Conservation (phyloP, 2,329 filamentous ascomycete genomes). For the Delphinella strobiligena region DNA sequence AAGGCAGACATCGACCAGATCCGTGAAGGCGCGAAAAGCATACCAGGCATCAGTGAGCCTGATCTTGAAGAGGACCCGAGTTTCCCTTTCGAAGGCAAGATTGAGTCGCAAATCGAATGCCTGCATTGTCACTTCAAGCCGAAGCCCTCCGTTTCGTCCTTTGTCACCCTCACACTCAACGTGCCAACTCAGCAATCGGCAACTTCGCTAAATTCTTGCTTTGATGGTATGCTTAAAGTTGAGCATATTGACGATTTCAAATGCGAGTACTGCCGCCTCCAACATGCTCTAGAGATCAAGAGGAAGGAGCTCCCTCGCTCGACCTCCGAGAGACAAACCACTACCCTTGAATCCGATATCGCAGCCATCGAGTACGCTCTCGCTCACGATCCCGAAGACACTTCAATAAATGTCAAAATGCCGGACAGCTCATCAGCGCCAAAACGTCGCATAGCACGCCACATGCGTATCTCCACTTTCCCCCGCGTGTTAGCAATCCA, state of each 20-base stretch:
- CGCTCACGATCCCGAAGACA: slow-evolving; percentile 67
- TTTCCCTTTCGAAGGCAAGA: slow-evolving; percentile 83
- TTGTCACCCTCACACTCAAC: slow-evolving; percentile 83
- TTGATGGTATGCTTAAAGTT: slow-evolving; percentile 87
- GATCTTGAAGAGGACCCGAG: slow-evolving; percentile 42
- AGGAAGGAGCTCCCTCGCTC: slow-evolving; percentile 34
- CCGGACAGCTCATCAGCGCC: slow-evolving; percentile 66
- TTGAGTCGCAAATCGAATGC: slow-evolving; percentile 93
- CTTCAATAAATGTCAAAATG: slow-evolving; percentile 59
- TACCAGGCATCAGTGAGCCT: slow-evolving; percentile 10
- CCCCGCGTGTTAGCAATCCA: slow-evolving; percentile 87
- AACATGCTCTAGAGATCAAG: slow-evolving; percentile 56
- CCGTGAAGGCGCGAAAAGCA: slow-evolving; percentile 2
- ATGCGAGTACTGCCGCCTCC: slow-evolving; percentile 83
- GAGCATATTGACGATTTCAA: slow-evolving; percentile 96
- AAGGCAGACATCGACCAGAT: slow-evolving; percentile 4
- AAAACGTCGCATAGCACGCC: slow-evolving; percentile 71
- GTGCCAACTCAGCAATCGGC: slow-evolving; percentile 64
- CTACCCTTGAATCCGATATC: slow-evolving; percentile 44
- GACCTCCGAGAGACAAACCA: neutral
- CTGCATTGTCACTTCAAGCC: slow-evolving; percentile 82
- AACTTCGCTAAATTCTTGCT: slow-evolving; percentile 74
- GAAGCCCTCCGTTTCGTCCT: slow-evolving; percentile 68
- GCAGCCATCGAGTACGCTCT: slow-evolving; percentile 57
- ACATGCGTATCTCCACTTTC: slow-evolving; percentile 76